These are phyloP conservation scores for Kluyveromyces lactis DNA, from an alignment of 805 yeast species.

Conservation along the genomic window DNA sequence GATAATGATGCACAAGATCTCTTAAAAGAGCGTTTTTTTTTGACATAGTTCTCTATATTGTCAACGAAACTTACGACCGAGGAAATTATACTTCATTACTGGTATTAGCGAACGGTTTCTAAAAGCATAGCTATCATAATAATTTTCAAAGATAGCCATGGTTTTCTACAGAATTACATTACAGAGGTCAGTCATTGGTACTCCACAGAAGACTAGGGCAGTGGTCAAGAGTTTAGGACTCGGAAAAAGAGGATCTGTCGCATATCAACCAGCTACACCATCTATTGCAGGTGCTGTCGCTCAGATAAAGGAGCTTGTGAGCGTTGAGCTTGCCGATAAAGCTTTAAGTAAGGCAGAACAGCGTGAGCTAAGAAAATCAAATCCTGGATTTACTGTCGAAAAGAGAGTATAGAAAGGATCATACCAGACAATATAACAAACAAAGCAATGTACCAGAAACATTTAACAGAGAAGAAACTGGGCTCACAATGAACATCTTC, in stretches of 20 bases:
- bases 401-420: constrained; percentile 17
- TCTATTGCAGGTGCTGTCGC: constrained; percentile 80
- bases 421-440: neutral
- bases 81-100: too few relatives aligned
- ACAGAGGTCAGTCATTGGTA: constrained; percentile 74
- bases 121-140: too few relatives aligned
- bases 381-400: constrained; percentile 55
- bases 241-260: constrained; percentile 60
- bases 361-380: constrained; percentile 47
- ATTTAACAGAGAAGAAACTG: constrained; percentile 4
- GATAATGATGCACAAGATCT: too few relatives aligned
- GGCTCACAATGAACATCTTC: constrained; percentile 8
- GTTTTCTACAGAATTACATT: constrained; percentile 62
- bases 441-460: constrained; percentile 7
- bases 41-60: too few relatives aligned
- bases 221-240: constrained; percentile 71
- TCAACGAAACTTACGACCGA: too few relatives aligned
- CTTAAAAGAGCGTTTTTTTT: too few relatives aligned
- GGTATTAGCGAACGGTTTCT: too few relatives aligned
- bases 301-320: constrained; percentile 76
- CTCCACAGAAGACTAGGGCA: constrained; percentile 58
- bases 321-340: constrained; percentile 62
- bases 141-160: constrained; percentile 25
- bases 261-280: constrained; percentile 66
- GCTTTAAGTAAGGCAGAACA: constrained; percentile 44